Evolutionary conservation across 2,329 filamentous ascomycete genomes (phyloP).

Genomic region (Trichoderma hamatum): DNA sequence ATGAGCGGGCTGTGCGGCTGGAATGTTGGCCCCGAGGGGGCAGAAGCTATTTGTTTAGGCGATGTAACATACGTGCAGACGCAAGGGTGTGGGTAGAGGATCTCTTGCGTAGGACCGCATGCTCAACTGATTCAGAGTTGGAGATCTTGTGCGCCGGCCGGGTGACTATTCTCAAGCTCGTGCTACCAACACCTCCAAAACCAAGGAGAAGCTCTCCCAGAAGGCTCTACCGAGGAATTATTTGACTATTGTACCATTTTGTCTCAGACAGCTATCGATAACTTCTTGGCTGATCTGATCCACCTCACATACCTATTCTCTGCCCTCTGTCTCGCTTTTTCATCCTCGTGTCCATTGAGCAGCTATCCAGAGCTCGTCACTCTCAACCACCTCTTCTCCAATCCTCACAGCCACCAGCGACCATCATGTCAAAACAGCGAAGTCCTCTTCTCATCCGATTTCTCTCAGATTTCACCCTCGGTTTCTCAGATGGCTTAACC

Average conservation of each 20-base stretch:
- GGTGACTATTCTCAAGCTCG: neutral
- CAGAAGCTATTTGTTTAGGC: neutral
- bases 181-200: neutral
- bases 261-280: neutral
- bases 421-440: slow-evolving; percentile 31
- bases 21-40: neutral
- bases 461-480: slow-evolving; percentile 69
- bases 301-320: neutral
- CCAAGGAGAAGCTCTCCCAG: neutral
- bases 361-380: neutral
- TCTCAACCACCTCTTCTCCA: neutral
- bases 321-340: neutral
- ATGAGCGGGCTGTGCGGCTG: neutral
- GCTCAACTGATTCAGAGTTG: neutral
- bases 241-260: neutral
- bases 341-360: neutral
- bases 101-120: neutral
- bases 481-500: slow-evolving; percentile 73
- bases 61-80: slow-evolving; percentile 15
- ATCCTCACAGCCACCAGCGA: neutral
- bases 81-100: neutral
- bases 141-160: neutral
- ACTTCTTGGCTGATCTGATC: neutral
- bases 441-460: slow-evolving; percentile 45
- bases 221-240: neutral